These are phyloP conservation scores for Phytophthora pluvialis DNA, from an alignment of 352 stramenopile genomes.

Conservation along the genomic window DNA sequence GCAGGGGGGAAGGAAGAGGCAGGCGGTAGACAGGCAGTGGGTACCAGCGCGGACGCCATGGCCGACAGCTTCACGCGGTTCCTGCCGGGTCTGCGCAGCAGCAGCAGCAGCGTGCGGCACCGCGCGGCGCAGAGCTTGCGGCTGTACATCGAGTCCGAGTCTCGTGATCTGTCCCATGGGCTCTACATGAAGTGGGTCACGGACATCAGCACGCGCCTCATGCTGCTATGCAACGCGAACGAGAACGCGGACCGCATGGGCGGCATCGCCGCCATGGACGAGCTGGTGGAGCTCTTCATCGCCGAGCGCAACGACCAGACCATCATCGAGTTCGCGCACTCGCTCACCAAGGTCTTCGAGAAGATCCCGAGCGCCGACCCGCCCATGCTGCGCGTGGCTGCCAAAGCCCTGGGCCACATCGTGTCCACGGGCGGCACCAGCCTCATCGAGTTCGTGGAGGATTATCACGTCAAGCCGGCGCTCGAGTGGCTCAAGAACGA, in stretches of 20 bases:
- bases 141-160: slow-evolving; percentile 88
- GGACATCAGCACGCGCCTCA: slow-evolving; percentile 82
- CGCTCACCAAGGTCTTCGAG: slow-evolving; percentile 88
- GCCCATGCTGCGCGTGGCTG: slow-evolving; percentile 72
- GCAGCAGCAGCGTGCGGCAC: slow-evolving; percentile 65
- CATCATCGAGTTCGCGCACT: slow-evolving; percentile 91
- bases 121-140: slow-evolving; percentile 78
- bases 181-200: slow-evolving; percentile 90
- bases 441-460: slow-evolving; percentile 89
- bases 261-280: slow-evolving; percentile 89
- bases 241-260: slow-evolving; percentile 84
- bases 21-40: neutral
- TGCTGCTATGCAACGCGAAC: slow-evolving; percentile 84
- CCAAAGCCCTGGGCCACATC: slow-evolving; percentile 88
- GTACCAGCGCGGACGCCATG: slow-evolving; percentile 37
- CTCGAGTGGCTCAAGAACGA: slow-evolving; percentile 91
- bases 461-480: slow-evolving; percentile 88
- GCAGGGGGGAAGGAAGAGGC: slow-evolving; percentile 9
- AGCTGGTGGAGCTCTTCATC: slow-evolving; percentile 91
- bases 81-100: slow-evolving; percentile 74
- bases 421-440: slow-evolving; percentile 87
- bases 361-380: slow-evolving; percentile 82
- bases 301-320: slow-evolving; percentile 89
- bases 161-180: slow-evolving; percentile 81
- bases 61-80: slow-evolving; percentile 76